Base-by-base conservation (phyloP, 352 stramenopile species). In the Phytopythium oedochilum region DNA sequence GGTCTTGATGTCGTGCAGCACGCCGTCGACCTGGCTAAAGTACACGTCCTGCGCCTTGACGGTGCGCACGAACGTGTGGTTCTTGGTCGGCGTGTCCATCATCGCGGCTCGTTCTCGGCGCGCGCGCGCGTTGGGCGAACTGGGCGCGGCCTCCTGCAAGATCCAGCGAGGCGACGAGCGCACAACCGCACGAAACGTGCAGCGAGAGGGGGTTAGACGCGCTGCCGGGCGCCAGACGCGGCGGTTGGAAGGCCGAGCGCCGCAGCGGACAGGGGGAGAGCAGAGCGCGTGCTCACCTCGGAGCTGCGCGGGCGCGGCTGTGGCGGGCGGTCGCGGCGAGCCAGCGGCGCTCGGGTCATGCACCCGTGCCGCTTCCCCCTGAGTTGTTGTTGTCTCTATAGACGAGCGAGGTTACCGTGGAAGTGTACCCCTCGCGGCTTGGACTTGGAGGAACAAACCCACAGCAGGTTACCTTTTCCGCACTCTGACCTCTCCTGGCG, bases 41-140 rank as follows among this genome's bases (percentile, higher is more conserved):
- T 70, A 83, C 47, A 93, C 61, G 58, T 88, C 83, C 55, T 89
- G 73, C 42, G 83, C 78, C 60, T 91, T 91, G 47, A 93, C 83
- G 15, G 77, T 89, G 53, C 81, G 76, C 64, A 93, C 83, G 55
- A 90, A 93, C 52, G 83, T 93, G 66, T 87, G 78, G 22, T 44
- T 55, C 49, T 55, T 55, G 49, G 49, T 55, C 20, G 49, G 49
- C 49, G 49, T 55, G 23, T 55, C 49, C 49, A 55, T 46, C 49
- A 55, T 45, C 8, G 22, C n/a, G 46, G 29, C 22, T 40, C 17
- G 28, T 26, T 3, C 45, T 39, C 10, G 5, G 2, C 34, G 26
- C 28, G 17, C 20, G 29, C 17, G 46, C 29, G 23, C 46, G 20
- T 20, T 18, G 3, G 46, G 15, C 31, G 23, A 54, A 34, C 45